These are phyloP conservation scores for Neoboletus subvelutipes DNA, from an alignment of 768 basidiomycete genomes.

Conservation along the genomic window DNA sequence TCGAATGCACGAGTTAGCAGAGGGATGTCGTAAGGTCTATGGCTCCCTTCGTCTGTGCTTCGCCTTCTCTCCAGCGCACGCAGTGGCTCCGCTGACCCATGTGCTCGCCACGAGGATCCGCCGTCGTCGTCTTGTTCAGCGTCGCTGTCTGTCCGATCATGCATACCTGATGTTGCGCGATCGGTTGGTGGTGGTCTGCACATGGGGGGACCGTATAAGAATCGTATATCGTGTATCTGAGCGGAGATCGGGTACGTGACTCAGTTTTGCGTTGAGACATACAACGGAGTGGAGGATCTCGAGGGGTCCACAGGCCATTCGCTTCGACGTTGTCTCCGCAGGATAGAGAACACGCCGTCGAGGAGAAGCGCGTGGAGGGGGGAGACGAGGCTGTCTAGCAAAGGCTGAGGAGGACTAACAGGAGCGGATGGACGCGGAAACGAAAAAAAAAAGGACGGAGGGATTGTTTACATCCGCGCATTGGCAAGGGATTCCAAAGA, in stretches of 20 bases:
- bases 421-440: conserved; percentile 28
- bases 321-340: conserved; percentile 15
- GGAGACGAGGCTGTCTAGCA: conserved; percentile 2
- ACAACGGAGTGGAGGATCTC: conserved; percentile 15
- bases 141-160: conserved; percentile 38
- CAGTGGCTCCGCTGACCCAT: conserved; percentile 11
- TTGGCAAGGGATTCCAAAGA: conserved; percentile 22
- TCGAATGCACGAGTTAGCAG: conserved; percentile 25
- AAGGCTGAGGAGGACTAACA: conserved; percentile 4
- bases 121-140: conserved; percentile 47
- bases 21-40: conserved; percentile 14
- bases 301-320: conserved; percentile 23
- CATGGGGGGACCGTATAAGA: conserved; percentile 27
- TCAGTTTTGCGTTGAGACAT: conserved; percentile 17
- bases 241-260: conserved; percentile 18
- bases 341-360: conserved; percentile 7
- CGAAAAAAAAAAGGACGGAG: conserved; percentile 28
- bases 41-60: conserved; percentile 19
- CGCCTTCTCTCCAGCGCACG: conserved; percentile 12
- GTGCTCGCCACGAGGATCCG: conserved; percentile 36
- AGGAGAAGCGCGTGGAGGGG: conserved; percentile 11
- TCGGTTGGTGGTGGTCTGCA: conserved; percentile 23
- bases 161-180: conserved; percentile 14
- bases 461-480: conserved; percentile 33
- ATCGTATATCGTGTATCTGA: conserved; percentile 11